A percentile compares a stretch with the other conserved stretches of the same genome.
Conservation (phyloP, 192 early-diverging fungal genomes). For the Funneliformis mosseae region DNA sequence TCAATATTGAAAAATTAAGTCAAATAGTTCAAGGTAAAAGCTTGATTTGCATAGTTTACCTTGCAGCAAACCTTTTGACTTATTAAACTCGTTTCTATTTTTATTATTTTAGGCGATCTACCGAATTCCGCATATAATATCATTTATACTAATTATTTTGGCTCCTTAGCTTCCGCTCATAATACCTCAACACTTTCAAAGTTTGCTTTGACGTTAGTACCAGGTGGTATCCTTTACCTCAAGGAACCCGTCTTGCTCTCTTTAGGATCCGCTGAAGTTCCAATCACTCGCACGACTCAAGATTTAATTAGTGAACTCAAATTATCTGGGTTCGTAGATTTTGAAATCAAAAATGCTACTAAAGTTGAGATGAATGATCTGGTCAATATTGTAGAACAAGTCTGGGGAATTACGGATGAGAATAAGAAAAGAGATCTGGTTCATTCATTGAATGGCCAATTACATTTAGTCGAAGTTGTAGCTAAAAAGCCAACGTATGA, state of each 20-base stretch:
- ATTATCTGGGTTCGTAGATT: constrained; percentile 85
- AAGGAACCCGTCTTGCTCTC: constrained; percentile 68
- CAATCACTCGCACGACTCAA: constrained; percentile 58
- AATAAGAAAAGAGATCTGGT: constrained; percentile 41
- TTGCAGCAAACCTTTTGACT: background rate
- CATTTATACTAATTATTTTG: constrained; percentile 58
- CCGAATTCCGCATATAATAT: constrained; percentile 60
- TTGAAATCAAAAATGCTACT: constrained; percentile 40
- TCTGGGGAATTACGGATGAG: constrained; percentile 57
- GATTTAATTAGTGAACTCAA: constrained; percentile 72
- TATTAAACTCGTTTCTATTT: background rate
- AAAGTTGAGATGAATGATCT: constrained; percentile 53
- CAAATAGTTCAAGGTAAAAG: background rate
- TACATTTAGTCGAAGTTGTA: constrained; percentile 50
- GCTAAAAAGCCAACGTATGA: constrained; percentile 85
- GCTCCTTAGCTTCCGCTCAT: constrained; percentile 66
- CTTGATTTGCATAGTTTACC: background rate
- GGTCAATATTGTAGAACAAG: constrained; percentile 46
- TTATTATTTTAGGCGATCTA: constrained; percentile 48
- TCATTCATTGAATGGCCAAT: constrained; percentile 46
- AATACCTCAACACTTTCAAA: constrained; percentile 59
- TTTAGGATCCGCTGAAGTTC: constrained; percentile 42
- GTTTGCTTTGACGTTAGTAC: constrained; percentile 64
- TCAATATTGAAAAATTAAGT: background rate
- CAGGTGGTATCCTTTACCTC: constrained; percentile 67